These are phyloP conservation scores for Diospyros lotus DNA, from an alignment of 148 eudicot genomes.

Conservation along the genomic window DNA sequence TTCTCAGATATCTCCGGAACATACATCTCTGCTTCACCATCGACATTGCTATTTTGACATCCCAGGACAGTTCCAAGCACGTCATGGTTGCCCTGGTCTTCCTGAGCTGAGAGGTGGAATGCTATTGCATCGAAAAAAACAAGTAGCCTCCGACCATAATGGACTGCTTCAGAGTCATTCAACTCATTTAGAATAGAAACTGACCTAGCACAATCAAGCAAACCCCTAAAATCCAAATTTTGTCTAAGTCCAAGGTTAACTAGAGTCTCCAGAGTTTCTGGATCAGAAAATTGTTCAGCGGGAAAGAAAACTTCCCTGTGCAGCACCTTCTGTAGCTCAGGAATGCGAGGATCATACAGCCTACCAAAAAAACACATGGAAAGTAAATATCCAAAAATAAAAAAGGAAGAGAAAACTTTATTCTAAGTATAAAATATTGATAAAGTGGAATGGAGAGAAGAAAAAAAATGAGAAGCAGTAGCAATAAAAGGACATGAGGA, in stretches of 20 bases:
- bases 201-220: conserved; percentile 91
- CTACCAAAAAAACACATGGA: conserved; percentile 34
- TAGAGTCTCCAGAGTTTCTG: conserved; percentile 65
- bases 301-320: conserved; percentile 80
- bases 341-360: conserved; percentile 93
- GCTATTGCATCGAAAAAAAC: conserved; percentile 64
- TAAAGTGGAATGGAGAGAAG: no score
- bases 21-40: conserved; percentile 25
- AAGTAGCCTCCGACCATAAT: conserved; percentile 61
- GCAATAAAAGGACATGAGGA: no score
- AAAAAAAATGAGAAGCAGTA: no score
- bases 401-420: background rate
- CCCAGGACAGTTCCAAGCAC: conserved; percentile 22
- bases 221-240: conserved; percentile 58
- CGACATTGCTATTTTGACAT: conserved; percentile 12
- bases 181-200: conserved; percentile 71
- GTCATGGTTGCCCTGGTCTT: conserved; percentile 27
- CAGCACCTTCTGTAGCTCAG: conserved; percentile 62
- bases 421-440: background rate
- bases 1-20: conserved; percentile 17
- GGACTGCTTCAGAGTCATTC: conserved; percentile 44
- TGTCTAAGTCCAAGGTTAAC: conserved; percentile 70
- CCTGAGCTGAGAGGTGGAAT: conserved; percentile 45
- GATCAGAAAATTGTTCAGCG: conserved; percentile 60
- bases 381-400: background rate